Evolutionary conservation across 257 asterid species (phyloP), one percentile per base, ranked within the genome.

Genomic region (Nemophila menziesii): DNA sequence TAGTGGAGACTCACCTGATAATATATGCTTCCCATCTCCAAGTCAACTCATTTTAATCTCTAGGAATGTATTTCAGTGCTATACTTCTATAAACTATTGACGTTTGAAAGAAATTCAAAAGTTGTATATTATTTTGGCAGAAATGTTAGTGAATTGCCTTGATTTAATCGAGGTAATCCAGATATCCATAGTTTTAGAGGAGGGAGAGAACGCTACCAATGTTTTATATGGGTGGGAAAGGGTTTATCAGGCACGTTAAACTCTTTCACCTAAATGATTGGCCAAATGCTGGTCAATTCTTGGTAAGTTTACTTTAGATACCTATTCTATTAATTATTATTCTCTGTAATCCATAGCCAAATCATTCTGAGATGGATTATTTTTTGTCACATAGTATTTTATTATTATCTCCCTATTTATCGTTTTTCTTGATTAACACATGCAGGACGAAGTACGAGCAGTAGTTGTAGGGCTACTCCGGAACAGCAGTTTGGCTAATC

Each of bases 201-300:
- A 87, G 40, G 97, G 95, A 33, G 97, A 87, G 75, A 87, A 87
- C 66, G 97, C 97, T 18, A 95, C 95, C 1, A 87, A 87, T 60
- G 94, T 83, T 52, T 92, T 83, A 58, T 83, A 83, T 55, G 77
- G 74, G 63, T 92, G 94, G 44, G 84, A 78, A 72, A 54, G 78
- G 71, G 97, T 80, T 22, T 80, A 83, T 60, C 95, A 84, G 73
- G 68, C 71, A 69, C 67, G 97, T 87, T 60, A 87, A 87, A 67
- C 93, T 93, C 61, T 87, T 87, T 60, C 92, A 89, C 11, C 79
- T 92, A 92, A n/a, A n/a, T n/a, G n/a, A n/a, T n/a, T n/a, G n/a
- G n/a, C 93, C 87, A 26, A 92, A 83, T 57, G 44, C 82, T 11
- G 68, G 97, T 3, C 97, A 87, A 54, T 87, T 87, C 73, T 56